Conservation (phyloP, 1,139 yeast species). For the Yamadazyma siamensis region DNA sequence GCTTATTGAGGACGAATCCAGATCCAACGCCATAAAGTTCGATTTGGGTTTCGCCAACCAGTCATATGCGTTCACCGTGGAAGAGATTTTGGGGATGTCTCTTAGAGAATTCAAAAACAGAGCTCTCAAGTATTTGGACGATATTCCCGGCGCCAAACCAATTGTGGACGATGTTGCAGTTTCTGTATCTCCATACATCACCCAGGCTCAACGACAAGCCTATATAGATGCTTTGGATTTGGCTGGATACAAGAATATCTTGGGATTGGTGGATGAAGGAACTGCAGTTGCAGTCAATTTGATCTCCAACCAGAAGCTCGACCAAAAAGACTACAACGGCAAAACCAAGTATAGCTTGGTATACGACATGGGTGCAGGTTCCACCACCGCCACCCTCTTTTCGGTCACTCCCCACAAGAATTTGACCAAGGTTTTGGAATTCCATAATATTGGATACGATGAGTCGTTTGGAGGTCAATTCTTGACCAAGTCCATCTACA, state of each 20-base stretch:
- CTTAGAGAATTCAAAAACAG: constrained; percentile 63
- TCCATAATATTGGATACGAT: constrained; percentile 73
- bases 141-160: constrained; percentile 27
- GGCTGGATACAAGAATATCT: constrained; percentile 59
- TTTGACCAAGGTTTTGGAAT: constrained; percentile 45
- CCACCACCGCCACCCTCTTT: constrained; percentile 81
- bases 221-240: constrained; percentile 69
- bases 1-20: constrained; percentile 34
- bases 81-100: constrained; percentile 84
- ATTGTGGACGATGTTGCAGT: constrained; percentile 64
- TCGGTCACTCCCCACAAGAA: constrained; percentile 51
- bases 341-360: constrained; percentile 61
- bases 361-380: constrained; percentile 92
- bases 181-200: constrained; percentile 73
- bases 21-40: constrained; percentile 55
- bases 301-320: constrained; percentile 48
- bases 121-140: constrained; percentile 47
- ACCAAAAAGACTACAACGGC: constrained; percentile 30
- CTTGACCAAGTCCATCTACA: constrained; percentile 64
- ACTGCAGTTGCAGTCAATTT: constrained; percentile 85
- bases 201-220: constrained; percentile 65
- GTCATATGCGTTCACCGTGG: constrained; percentile 44
- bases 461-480: constrained; percentile 68
- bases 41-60: constrained; percentile 47
- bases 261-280: constrained; percentile 83